Conservation (phyloP, 768 basidiomycete genomes). For the Artomyces pyxidatus region DNA sequence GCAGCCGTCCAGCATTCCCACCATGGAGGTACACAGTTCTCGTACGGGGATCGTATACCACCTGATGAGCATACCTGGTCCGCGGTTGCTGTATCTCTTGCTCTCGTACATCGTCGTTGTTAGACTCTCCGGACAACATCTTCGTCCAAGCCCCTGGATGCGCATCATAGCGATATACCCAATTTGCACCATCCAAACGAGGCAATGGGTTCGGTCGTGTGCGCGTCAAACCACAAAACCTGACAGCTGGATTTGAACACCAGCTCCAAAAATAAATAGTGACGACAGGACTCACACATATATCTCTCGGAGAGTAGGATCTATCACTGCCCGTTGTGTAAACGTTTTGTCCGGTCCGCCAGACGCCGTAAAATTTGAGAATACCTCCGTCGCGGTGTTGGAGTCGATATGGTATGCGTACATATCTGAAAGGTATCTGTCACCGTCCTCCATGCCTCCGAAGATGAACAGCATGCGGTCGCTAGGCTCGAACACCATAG, state of each 20-base stretch:
- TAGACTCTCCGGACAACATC: slow-evolving; percentile 33
- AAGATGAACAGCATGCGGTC: slow-evolving; percentile 60
- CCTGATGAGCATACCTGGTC: slow-evolving; percentile 72
- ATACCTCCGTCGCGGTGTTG: slow-evolving; percentile 52
- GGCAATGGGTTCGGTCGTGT: slow-evolving; percentile 31
- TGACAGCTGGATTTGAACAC: slow-evolving; percentile 18
- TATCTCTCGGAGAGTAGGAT: slow-evolving; percentile 53
- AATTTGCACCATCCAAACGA: slow-evolving; percentile 44
- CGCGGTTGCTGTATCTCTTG: slow-evolving; percentile 35
- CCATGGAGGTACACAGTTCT: slow-evolving; percentile 64
- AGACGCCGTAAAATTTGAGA: slow-evolving; percentile 47
- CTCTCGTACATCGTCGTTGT: not conserved
- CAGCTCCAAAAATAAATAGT: not conserved
- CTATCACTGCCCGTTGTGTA: slow-evolving; percentile 67
- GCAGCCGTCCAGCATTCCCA: slow-evolving; percentile 53
- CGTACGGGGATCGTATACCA: slow-evolving; percentile 57
- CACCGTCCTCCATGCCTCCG: slow-evolving; percentile 56
- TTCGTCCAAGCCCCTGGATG: slow-evolving; percentile 59
- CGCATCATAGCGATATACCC: slow-evolving; percentile 58
- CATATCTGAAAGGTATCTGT: slow-evolving; percentile 68
- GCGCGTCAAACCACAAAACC: slow-evolving; percentile 56
- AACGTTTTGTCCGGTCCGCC: slow-evolving; percentile 70
- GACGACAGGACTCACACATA: slow-evolving; percentile 48
- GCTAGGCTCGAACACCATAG: slow-evolving; percentile 67
- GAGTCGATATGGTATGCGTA: slow-evolving; percentile 58